Conservation (phyloP, 495 filamentous ascomycete genomes). For the Hypomontagnella monticulosa region DNA sequence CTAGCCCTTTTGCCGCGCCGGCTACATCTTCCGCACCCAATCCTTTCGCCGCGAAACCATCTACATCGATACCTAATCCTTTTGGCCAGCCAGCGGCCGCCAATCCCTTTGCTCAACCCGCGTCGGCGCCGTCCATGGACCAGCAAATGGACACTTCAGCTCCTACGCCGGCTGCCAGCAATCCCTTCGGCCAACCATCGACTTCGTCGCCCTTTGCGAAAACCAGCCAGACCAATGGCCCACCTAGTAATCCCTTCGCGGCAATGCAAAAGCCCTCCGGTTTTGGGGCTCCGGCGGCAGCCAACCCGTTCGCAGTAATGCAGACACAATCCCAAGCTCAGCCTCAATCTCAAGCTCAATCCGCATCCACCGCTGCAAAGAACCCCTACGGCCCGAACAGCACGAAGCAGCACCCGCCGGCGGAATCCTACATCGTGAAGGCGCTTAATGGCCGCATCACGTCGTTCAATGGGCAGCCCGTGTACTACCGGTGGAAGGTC, state of each 20-base stretch:
- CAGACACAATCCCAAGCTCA: constrained; percentile 26
- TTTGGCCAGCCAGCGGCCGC: constrained; percentile 48
- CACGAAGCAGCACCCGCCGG: constrained; percentile 55
- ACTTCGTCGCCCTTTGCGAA: constrained; percentile 1
- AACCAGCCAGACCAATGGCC: neutral
- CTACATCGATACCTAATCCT: constrained; percentile 43
- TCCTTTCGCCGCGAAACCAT: constrained; percentile 36
- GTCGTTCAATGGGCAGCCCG: constrained; percentile 55
- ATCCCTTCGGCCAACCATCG: constrained; percentile 32
- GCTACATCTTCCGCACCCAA: constrained; percentile 26
- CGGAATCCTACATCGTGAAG: constrained; percentile 49
- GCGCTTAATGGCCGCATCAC: constrained; percentile 45
- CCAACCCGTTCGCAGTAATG: constrained; percentile 39
- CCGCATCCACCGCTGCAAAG: constrained; percentile 8
- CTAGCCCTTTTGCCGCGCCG: constrained; percentile 38
- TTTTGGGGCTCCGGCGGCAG: constrained; percentile 12
- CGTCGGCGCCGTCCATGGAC: constrained; percentile 18
- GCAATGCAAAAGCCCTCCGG: constrained; percentile 10
- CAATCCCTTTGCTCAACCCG: constrained; percentile 42
- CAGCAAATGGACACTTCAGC: constrained; percentile 43
- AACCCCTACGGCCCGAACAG: constrained; percentile 54
- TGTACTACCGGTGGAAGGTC: constrained; percentile 50
- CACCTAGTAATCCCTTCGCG: constrained; percentile 23
- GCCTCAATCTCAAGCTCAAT: constrained; percentile 10
- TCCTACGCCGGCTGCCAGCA: constrained; percentile 25